Base-by-base conservation (phyloP, 495 filamentous ascomycete genomes). In the Viridothelium virens region DNA sequence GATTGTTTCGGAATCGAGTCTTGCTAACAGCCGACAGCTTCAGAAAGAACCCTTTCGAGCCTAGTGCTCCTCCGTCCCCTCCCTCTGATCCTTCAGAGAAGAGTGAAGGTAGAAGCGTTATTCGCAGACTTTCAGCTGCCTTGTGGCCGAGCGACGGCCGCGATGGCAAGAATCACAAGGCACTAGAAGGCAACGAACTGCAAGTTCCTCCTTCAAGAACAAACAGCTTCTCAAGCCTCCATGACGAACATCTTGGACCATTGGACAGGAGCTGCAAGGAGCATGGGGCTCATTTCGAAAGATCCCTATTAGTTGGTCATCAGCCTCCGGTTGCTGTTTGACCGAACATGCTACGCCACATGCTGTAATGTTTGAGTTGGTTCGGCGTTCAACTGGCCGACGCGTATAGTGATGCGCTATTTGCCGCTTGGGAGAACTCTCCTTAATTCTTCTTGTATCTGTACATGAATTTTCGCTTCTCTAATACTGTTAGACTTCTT, bases 221-320 rank as follows among this genome's bases (percentile, higher is more conserved):
- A 10, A 18, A 11, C 3, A 59, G 53, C 53, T 59, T 59, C 14
- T 59, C 53, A 7, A 59, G 53, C 31, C 31, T 59, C 31, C 53
- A 36, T 33, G 53, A 59, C 14, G 53, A 59, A 36, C 3, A 59
- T 36, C 53, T 59, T 18, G n/a, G 25, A 18, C 53, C 53, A 9
- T 31, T 59, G 53, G 53, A 59, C 14, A 33, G 31, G 36, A 59
- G 53, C 53, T 59, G 31, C 53, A 59, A 59, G 18, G 53, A 59
- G 53, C n/a, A 7, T 9, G 14, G 53, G 10, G 53, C 31, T 10
- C 53, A 33, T 7, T 34, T 59, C 53, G 53, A 59, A 34, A 59
- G 31, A 14, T 59, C 53, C 36, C 36, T 59, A 31, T 36, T 59
- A 7, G 31, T 36, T 10, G 53, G 53, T 36, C 31, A 59, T 36